phyloP scores from a whole-genome alignment of 331 rosid species.

The Rosa hybrid region DNA sequence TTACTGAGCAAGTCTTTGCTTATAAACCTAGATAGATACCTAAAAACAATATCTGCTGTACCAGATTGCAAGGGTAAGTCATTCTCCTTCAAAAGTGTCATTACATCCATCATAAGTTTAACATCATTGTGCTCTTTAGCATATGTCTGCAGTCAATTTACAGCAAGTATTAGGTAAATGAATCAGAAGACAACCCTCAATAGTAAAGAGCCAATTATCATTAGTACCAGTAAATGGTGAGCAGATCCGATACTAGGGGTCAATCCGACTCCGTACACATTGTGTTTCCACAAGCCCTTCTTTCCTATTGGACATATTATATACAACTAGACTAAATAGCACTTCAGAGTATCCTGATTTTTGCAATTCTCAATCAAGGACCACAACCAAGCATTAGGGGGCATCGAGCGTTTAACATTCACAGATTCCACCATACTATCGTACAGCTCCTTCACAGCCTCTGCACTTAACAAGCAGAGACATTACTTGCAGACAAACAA shows the following conservation, averaged over 20 bases:
- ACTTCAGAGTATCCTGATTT: slow-evolving; percentile 32
- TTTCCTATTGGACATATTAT: slow-evolving; percentile 50
- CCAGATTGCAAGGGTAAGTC: slow-evolving; percentile 82
- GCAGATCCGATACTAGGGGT: slow-evolving; percentile 74
- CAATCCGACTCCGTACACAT: slow-evolving; percentile 80
- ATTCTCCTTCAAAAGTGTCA: slow-evolving; percentile 70
- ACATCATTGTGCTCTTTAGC: slow-evolving; percentile 70
- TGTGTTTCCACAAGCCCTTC: slow-evolving; percentile 88
- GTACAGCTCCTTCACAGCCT: slow-evolving; percentile 68
- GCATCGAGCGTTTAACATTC: slow-evolving; percentile 65
- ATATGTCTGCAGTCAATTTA: slow-evolving; percentile 46
- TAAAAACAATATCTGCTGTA: slow-evolving; percentile 88
- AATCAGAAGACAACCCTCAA: slow-evolving; percentile 14
- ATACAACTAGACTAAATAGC: neutral
- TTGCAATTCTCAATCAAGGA: slow-evolving; percentile 72
- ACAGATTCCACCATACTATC: slow-evolving; percentile 77
- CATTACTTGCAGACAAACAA: slow-evolving; percentile 23
- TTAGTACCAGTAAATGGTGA: slow-evolving; percentile 76
- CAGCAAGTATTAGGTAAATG: slow-evolving; percentile 26
- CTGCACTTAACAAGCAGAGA: slow-evolving; percentile 43
- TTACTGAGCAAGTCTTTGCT: neutral
- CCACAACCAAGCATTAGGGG: slow-evolving; percentile 97
- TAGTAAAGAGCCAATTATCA: slow-evolving; percentile 6
- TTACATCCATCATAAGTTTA: slow-evolving; percentile 67
- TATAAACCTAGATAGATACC: slow-evolving; percentile 46